A percentile compares a stretch with the other conserved stretches of the same genome.
phyloP scores from a whole-genome alignment of 2,329 filamentous ascomycete species.

The Whalleya microplaca region DNA sequence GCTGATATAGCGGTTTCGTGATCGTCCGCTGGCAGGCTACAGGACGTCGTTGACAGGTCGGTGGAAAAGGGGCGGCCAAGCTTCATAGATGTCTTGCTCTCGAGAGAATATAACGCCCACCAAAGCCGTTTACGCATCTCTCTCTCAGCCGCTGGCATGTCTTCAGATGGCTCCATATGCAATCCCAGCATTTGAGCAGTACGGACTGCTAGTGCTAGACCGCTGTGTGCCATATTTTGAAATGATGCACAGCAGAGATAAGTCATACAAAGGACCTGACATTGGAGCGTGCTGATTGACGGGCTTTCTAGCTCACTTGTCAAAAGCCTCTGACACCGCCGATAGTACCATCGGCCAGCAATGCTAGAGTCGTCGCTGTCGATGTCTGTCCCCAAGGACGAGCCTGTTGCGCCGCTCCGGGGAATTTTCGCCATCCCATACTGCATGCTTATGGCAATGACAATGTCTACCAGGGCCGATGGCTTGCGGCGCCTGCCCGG shows the following conservation, averaged over 20 bases:
- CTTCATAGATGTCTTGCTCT: slow-evolving; percentile 51
- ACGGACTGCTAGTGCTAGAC: slow-evolving; percentile 45
- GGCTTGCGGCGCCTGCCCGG: slow-evolving; percentile 37
- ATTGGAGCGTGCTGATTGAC: slow-evolving; percentile 51
- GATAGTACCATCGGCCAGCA: slow-evolving; percentile 51
- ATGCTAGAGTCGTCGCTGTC: slow-evolving; percentile 42
- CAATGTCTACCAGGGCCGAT: slow-evolving; percentile 54
- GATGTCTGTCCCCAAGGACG: slow-evolving; percentile 15
- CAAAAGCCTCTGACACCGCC: slow-evolving; percentile 49
- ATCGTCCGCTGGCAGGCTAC: slow-evolving; percentile 43
- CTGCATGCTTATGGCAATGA: slow-evolving; percentile 55
- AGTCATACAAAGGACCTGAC: slow-evolving; percentile 46
- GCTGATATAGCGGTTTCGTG: slow-evolving; percentile 34
- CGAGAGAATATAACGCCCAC: slow-evolving; percentile 55
- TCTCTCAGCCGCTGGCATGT: slow-evolving; percentile 30
- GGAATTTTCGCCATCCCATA: slow-evolving; percentile 41
- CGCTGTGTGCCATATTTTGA: slow-evolving; percentile 51
- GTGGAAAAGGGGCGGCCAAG: slow-evolving; percentile 49
- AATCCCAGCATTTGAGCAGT: slow-evolving; percentile 52
- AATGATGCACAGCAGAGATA: slow-evolving; percentile 54
- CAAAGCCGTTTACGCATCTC: slow-evolving; percentile 51
- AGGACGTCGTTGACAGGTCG: slow-evolving; percentile 39
- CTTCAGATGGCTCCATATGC: slow-evolving; percentile 51
- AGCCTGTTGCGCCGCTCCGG: slow-evolving; percentile 15
- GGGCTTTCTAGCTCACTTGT: slow-evolving; percentile 51